Percentiles rank a stretch among this genome's conserved stretches.
Evolutionary conservation across 1,284 basidiomycete species (phyloP).

Genomic region (Taiwanofungus camphoratus): DNA sequence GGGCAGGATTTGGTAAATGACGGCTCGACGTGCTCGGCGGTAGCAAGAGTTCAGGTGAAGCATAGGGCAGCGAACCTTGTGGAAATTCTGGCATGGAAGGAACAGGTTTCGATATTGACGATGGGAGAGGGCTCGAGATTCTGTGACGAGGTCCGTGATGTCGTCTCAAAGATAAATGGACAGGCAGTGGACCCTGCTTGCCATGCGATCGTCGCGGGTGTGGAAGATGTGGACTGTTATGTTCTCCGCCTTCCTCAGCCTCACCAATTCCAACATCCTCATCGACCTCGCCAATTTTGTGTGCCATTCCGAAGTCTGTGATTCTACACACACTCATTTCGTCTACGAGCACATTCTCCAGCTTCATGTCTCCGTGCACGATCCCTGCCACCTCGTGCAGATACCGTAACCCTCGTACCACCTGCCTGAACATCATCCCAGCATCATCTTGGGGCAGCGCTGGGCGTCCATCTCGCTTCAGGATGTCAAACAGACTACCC

Average conservation of each 20-base stretch:
- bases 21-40: conserved; percentile 29
- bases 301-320: conserved; percentile 79
- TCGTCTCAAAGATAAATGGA: conserved; percentile 32
- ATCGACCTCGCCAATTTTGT: conserved; percentile 45
- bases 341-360: conserved; percentile 94
- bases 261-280: conserved; percentile 8
- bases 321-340: conserved; percentile 78
- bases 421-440: conserved; percentile 85
- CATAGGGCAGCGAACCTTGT: conserved; percentile 87
- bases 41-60: conserved; percentile 73
- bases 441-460: conserved; percentile 71
- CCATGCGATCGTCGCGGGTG: conserved; percentile 17
- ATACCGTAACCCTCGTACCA: conserved; percentile 82
- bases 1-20: conserved; percentile 52
- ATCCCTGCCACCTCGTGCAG: conserved; percentile 76
- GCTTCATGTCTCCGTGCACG: conserved; percentile 91
- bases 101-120: conserved; percentile 20
- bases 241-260: conserved; percentile 33
- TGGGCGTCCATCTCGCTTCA: conserved; percentile 65
- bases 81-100: conserved; percentile 43
- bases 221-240: conserved; percentile 19
- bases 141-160: conserved; percentile 47
- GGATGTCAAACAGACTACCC: conserved; percentile 82
- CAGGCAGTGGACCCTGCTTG: conserved; percentile 21
- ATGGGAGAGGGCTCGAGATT: conserved; percentile 48